phyloP scores from a whole-genome alignment of 352 stramenopile species.

The Phytophthora gonapodyides region DNA sequence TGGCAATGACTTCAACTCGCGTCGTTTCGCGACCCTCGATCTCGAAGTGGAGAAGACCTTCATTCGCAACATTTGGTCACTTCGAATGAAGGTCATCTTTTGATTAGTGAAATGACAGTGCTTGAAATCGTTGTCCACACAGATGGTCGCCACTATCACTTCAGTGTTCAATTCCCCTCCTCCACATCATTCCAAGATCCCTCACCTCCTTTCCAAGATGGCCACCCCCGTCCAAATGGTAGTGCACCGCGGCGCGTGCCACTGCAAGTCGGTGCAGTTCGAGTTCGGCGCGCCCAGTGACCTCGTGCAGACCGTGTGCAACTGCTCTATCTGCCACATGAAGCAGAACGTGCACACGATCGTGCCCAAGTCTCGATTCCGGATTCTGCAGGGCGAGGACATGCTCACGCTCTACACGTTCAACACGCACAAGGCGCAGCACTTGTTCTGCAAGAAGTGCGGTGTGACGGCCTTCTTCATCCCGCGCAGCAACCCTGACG shows the following conservation, averaged over 20 bases:
- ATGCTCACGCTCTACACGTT: slow-evolving; percentile 79
- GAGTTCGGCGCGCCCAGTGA: slow-evolving; percentile 61
- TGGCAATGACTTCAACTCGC: slow-evolving; percentile 19
- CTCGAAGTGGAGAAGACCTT: slow-evolving; percentile 1
- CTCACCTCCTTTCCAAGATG: background rate
- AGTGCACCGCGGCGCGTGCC: slow-evolving; percentile 42
- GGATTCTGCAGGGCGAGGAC: slow-evolving; percentile 48
- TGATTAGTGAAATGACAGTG: too few relatives aligned
- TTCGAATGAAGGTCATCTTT: too few relatives aligned
- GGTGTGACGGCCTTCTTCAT: slow-evolving; percentile 84
- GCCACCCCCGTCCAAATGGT: background rate
- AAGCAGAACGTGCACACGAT: slow-evolving; percentile 81
- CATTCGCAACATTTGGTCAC: slow-evolving; percentile 10
- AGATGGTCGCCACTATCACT: background rate
- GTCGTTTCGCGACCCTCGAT: slow-evolving; percentile 14
- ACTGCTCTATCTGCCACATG: slow-evolving; percentile 86
- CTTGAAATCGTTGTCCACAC: too few relatives aligned
- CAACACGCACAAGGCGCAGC: slow-evolving; percentile 76
- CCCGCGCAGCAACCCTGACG: slow-evolving; percentile 82
- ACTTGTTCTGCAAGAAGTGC: slow-evolving; percentile 82
- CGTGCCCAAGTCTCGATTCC: slow-evolving; percentile 61
- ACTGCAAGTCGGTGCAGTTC: slow-evolving; percentile 76
- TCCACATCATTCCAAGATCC: background rate
- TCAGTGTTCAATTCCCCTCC: too few relatives aligned
- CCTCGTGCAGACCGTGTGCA: slow-evolving; percentile 75